phyloP scores from a whole-genome alignment of 495 filamentous ascomycete genomes.

The Astrothelium subdiscretum region DNA sequence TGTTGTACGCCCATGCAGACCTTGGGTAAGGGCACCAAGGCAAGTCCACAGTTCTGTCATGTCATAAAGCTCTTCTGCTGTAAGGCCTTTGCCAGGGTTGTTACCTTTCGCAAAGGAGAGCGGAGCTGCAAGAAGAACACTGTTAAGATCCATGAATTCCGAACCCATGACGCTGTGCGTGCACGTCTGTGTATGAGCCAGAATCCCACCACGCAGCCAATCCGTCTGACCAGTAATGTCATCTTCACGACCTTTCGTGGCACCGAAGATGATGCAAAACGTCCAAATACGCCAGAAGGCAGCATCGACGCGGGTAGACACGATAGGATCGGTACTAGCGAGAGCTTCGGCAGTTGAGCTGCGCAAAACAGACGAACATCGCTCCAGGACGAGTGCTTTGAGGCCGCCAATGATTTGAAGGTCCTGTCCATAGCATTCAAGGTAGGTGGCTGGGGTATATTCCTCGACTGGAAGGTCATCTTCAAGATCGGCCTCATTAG shows the following conservation, averaged over 20 bases:
- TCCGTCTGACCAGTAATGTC: constrained; percentile 54
- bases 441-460: constrained; percentile 45
- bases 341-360: constrained; percentile 46
- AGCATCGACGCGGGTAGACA: constrained; percentile 47
- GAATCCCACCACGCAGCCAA: constrained; percentile 48
- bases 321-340: constrained; percentile 36
- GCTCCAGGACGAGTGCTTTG: constrained; percentile 47
- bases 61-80: constrained; percentile 47
- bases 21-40: constrained; percentile 44
- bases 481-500: constrained; percentile 35
- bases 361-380: constrained; percentile 47
- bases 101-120: constrained; percentile 51
- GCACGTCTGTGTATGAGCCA: constrained; percentile 35
- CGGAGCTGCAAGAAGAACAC: constrained; percentile 45
- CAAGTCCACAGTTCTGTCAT: constrained; percentile 60
- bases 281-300: constrained; percentile 62
- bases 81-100: constrained; percentile 35
- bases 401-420: constrained; percentile 47
- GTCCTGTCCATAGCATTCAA: constrained; percentile 45
- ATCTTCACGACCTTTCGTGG: constrained; percentile 45
- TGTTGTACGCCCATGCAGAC: constrained; percentile 43
- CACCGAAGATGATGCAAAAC: constrained; percentile 57
- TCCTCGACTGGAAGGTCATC: constrained; percentile 40
- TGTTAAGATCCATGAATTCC: constrained; percentile 40
- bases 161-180: constrained; percentile 28